A percentile compares a stretch with the other conserved stretches of the same genome.
Conservation (phyloP, 2,329 filamentous ascomycete genomes). For the Ascochyta fabae region DNA sequence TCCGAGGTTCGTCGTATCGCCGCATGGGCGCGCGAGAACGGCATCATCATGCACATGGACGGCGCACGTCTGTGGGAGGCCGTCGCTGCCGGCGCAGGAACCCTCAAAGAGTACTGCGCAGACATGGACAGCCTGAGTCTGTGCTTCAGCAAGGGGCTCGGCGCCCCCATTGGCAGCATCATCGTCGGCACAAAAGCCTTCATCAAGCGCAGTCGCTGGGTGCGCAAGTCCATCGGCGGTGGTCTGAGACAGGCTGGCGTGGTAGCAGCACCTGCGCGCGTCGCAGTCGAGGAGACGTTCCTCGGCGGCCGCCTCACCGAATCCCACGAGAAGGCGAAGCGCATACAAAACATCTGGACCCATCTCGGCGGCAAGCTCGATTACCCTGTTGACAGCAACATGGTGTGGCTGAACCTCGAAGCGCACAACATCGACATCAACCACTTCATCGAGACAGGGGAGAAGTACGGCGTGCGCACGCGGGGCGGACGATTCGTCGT, state of each 20-base stretch:
- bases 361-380: constrained; percentile 70
- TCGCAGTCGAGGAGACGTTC: constrained; percentile 82
- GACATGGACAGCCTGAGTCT: constrained; percentile 77
- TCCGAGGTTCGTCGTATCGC: constrained; percentile 72
- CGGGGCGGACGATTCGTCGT: constrained; percentile 67
- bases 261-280: constrained; percentile 74
- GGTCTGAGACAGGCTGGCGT: constrained; percentile 79
- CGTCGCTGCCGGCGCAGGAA: constrained; percentile 71
- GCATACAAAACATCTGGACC: constrained; percentile 71
- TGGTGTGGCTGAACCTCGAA: constrained; percentile 83
- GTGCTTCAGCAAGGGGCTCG: constrained; percentile 83
- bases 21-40: constrained; percentile 67
- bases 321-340: constrained; percentile 68
- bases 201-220: constrained; percentile 73
- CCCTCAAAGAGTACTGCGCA: constrained; percentile 69
- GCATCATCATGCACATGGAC: constrained; percentile 76
- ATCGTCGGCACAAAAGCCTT: constrained; percentile 66
- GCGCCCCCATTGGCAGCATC: constrained; percentile 80
- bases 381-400: constrained; percentile 84
- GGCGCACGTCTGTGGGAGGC: constrained; percentile 85
- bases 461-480: constrained; percentile 64
- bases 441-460: constrained; percentile 61
- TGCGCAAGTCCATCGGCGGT: constrained; percentile 81
- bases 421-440: constrained; percentile 61
- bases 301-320: constrained; percentile 67